Conservation (phyloP, 73 alveolate genomes). For the Paramecium biaurelia region DNA sequence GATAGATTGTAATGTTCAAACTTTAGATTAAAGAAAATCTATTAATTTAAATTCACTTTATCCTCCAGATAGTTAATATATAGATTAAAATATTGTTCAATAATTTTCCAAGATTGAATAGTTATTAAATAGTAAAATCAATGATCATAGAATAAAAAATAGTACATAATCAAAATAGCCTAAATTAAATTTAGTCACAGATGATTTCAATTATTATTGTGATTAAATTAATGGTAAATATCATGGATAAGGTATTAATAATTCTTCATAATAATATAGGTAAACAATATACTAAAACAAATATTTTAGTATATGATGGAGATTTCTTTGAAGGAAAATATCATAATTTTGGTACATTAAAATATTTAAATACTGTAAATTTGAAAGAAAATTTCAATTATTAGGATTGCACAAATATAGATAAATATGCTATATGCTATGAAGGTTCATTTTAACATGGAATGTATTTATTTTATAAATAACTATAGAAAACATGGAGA, state of each 20-base stretch:
- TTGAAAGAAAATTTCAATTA: not conserved
- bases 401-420: not conserved
- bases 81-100: not conserved
- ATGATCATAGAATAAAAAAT: not conserved
- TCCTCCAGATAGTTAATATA: not conserved
- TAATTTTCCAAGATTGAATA: not conserved
- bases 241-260: not conserved
- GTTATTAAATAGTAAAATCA: not conserved
- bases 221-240: not conserved
- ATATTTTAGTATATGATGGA: not conserved
- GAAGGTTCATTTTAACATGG: not conserved
- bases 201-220: not conserved
- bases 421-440: not conserved
- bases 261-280: not conserved
- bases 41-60: not conserved
- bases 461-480: not conserved
- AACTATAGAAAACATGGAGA: not conserved
- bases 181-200: no score
- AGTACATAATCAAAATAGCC: not conserved
- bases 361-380: not conserved
- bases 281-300: not conserved
- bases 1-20: not conserved
- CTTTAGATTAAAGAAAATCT: not conserved
- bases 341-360: not conserved
- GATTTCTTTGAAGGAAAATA: not conserved